Evolutionary conservation across 805 yeast species (phyloP), one percentile per base, ranked within the genome.

Genomic region (Metschnikowia gelsemii): DNA sequence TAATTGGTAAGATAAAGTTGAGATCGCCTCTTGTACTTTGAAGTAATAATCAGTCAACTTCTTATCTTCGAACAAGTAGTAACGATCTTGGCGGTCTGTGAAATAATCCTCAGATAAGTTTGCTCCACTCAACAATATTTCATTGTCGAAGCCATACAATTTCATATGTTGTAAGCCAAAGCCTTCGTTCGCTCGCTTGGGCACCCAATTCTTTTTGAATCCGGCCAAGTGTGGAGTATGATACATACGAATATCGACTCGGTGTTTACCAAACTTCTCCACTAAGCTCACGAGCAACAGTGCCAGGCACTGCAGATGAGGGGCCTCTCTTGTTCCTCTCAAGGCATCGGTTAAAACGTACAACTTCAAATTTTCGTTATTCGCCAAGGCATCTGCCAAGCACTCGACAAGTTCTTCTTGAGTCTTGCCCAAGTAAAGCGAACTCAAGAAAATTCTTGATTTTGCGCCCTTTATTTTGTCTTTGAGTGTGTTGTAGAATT

Each of bases 101-200:
- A 93, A 93, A 62, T 93, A 93, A 64, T 93, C 99, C 26, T 77
- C 70, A 0, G 96, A 87, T 35, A 93, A 70, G 57, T 93, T 93
- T 2, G 99, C 99, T 5, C 98, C 99, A 13, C 86, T 78, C 23
- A 93, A 71, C 14, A 93, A 76, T 30, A 93, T 79, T 57, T 90
- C 96, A 55, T 88, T 80, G 61, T 93, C 99, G 55, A 90, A 81
- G 1, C 99, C 99, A 61, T 93, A 93, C 21, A 93, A 75, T 61
- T 93, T 93, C 98, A 93, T 93, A 59, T 93, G 99, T 62, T 93
- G 99, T 38, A 93, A 73, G 0, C 99, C 99, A 66, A 75, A 78
- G 3, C 95, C 90, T 65, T 93, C 99, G 62, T 90, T 89, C 49
- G 91, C 72, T 48, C 99, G 74, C 45, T 76, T 82, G 0, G 99